Evolutionary conservation across 371 early-diverging fungal genomes (phyloP), one percentile per base, ranked within the genome.

Genomic region (Syncephalis fuscata): DNA sequence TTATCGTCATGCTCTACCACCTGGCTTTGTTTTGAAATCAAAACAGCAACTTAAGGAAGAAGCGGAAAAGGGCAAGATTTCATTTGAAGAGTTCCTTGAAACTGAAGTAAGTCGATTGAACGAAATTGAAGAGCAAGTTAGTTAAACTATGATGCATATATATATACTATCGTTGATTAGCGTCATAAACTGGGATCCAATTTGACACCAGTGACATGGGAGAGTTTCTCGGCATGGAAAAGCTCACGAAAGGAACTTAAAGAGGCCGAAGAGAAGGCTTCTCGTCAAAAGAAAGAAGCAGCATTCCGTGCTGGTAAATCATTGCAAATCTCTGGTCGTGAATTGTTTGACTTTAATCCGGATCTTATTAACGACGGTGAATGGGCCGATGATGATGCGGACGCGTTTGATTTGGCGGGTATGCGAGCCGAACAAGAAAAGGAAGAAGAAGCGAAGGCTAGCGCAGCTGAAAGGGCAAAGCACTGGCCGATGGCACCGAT

Each of bases 281-380:
- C 63, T 43, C 71, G 71, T 51, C 82, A 90, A 62, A 74, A 80
- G 39, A 91, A 90, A 72, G 89, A 82, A 55, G 87, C 80, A 42
- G 91, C 90, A 27, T 76, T 76, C 69, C 85, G 88, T 65, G 85
- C 92, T 11, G 97, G 95, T 56, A 80, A 83, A 72, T 74, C 83
- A 51, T 68, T 79, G 40, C 87, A 88, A 47, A 87, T 94, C 82
- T 89, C 89, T 48, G 99, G 99, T 51, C 79, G 85, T 54, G 99
- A 99, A 65, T 65, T 95, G 62, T 99, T 99, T 66, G 88, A 92
- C 55, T 93, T 89, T 70, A 94, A 94, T 63, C 97, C 98, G 37
- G 82, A 92, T 7, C 66, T 82, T 67, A 82, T 80, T 53, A 64
- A 71, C 27, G 76, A 69, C n/a, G 65, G 60, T 27, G 86, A 84